phyloP scores from a whole-genome alignment of 768 basidiomycete species.

The Lentinula aciculospora region DNA sequence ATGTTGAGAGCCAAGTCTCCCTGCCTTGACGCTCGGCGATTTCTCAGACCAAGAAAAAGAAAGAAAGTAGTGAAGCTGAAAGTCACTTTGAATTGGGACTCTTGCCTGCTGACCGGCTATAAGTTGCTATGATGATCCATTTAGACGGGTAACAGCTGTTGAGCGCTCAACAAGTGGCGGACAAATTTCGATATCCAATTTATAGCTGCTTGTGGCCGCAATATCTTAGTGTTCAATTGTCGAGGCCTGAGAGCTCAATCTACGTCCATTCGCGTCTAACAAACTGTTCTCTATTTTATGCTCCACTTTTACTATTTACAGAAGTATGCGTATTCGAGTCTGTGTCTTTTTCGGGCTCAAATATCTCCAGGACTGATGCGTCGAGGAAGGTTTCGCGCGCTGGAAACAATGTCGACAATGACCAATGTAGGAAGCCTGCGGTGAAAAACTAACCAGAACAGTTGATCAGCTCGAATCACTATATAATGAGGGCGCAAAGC shows the following conservation, averaged over 20 bases:
- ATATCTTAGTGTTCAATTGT: too few species aligned
- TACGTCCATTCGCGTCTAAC: too few species aligned
- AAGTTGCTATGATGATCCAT: background rate
- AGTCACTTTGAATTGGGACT: background rate
- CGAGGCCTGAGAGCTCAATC: too few species aligned
- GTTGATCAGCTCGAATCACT: background rate
- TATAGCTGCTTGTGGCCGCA: too few species aligned
- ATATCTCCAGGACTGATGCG: constrained; percentile 17
- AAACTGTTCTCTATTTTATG: too few species aligned
- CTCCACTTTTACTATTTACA: background rate
- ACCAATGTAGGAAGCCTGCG: constrained; percentile 27
- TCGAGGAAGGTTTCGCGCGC: constrained; percentile 37
- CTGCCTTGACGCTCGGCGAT: background rate
- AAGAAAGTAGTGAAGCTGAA: too few species aligned
- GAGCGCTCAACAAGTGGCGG: too few species aligned
- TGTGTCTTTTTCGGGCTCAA: constrained; percentile 10
- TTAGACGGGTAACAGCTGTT: background rate
- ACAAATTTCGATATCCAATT: too few species aligned
- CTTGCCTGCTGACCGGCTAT: background rate
- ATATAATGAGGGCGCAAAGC: constrained; percentile 8
- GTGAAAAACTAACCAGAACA: constrained; percentile 28
- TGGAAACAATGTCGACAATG: constrained; percentile 33
- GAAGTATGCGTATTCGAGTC: background rate
- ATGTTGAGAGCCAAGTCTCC: background rate
- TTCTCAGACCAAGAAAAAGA: background rate